Base-by-base conservation (phyloP, 1,284 basidiomycete genomes). In the Tetrapyrgos nigripes region DNA sequence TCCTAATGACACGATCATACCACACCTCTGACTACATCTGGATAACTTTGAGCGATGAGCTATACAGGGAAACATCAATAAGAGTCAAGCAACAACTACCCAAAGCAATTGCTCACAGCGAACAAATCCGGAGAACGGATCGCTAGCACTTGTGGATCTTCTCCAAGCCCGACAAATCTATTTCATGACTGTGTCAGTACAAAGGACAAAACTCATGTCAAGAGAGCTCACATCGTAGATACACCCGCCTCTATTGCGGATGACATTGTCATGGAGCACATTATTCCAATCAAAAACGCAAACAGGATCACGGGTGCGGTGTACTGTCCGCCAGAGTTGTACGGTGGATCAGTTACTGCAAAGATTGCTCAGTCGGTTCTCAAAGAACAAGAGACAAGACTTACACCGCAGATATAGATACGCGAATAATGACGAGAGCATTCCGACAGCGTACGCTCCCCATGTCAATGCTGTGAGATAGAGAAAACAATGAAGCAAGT, bases 141-240 rank as follows among this genome's bases (percentile, higher is more conserved):
- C 3, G 87, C 88, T 40, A 95, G 77, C 11, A 91, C 82, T 65
- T 91, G 85, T 1, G 91, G 92, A 69, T 94, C 90, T 73, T 94
- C 92, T 52, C 85, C 92, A 8, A 94, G 79, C 4, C 92, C 92
- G 29, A 94, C 92, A 68, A 94, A 95, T 59, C 88, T 90, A 58
- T 17, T 58, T 1, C 28, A 21, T 28, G 46, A 48, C n/a, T 2
- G 51, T 49, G 33, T 52, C 5, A 45, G 3, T 23, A 52, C 8
- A 47, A 28, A 50, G 26, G 27, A 37, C 51, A 33, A 13, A 31
- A 57, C 13, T 5, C 19, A n/a, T 17, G 8, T 3, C 26, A 9
- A 19, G 24, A 2, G 19, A 14, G 71, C 82, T 65, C 72, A 88
- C 86, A 94, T 93, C 1, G 92, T 94, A 2, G 91, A 93, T 2